A percentile compares a stretch with the other conserved stretches of the same genome.
Evolutionary conservation across 2,329 filamentous ascomycete genomes (phyloP).

Genomic region (Rugonectria rugulosa): DNA sequence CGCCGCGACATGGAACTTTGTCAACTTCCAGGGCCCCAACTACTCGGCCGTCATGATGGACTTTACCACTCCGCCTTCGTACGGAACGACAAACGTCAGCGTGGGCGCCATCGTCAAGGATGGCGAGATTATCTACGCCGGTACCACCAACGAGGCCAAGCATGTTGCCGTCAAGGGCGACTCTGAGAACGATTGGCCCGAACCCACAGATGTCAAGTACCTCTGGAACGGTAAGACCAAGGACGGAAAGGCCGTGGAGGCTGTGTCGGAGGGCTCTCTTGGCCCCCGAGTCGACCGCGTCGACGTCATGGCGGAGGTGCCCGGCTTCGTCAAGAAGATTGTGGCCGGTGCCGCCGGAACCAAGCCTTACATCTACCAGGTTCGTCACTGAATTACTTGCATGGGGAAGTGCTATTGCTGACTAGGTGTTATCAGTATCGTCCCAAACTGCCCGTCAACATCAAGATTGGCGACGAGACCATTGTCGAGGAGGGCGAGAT

Average conservation of each 20-base stretch:
- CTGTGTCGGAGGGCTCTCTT: conserved; percentile 72
- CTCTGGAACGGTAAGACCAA: conserved; percentile 80
- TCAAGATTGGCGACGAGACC: conserved; percentile 85
- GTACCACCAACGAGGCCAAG: conserved; percentile 67
- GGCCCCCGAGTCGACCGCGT: conserved; percentile 76
- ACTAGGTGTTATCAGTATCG: conserved; percentile 64
- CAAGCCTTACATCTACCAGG: conserved; percentile 98
- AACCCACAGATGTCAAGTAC: conserved; percentile 78
- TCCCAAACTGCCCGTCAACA: conserved; percentile 75
- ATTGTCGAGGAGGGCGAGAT: conserved; percentile 78
- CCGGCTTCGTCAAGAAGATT: conserved; percentile 93
- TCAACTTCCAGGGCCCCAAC: conserved; percentile 85
- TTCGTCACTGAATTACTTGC: conserved; percentile 48
- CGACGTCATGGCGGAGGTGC: conserved; percentile 96
- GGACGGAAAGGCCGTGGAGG: conserved; percentile 77
- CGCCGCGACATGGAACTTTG: conserved; percentile 91
- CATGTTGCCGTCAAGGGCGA: conserved; percentile 78
- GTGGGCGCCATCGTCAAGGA: conserved; percentile 86
- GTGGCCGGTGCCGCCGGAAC: conserved; percentile 88
- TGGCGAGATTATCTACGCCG: conserved; percentile 79
- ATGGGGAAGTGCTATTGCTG: conserved; percentile 23
- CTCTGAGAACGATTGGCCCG: conserved; percentile 84
- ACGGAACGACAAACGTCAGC: conserved; percentile 83
- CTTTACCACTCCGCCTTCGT: conserved; percentile 91
- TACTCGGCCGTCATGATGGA: conserved; percentile 95